Base-by-base conservation (phyloP, 306 rosid species). In the Cyamopsis tetragonoloba region DNA sequence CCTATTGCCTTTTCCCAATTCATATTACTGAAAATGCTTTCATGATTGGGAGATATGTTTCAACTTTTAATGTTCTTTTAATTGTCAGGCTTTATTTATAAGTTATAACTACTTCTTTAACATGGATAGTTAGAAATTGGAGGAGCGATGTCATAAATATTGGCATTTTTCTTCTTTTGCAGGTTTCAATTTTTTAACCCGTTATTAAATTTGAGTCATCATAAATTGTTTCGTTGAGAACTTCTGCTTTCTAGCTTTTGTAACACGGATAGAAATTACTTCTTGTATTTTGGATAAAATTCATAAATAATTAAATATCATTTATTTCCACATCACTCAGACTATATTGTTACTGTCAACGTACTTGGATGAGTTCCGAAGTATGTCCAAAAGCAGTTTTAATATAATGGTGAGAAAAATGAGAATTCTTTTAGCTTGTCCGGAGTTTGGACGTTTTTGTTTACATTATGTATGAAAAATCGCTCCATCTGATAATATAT, bases 1-100 rank as follows among this genome's bases (percentile, higher is more conserved):
- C 72, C 66, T 77, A n/a, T 63, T 48, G 28, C 56, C 56, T 51
- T 51, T 42, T 26, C 31, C 7, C 49, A 27, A 54, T 62, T 71
- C 24, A 35, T 28, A 6, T 68, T 20, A 6, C 46, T 44, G 56
- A 35, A 34, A 35, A 59, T 50, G 70, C 66, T 26, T 56, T 27
- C 7, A 7, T 26, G 38, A 15, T 34, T 35, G 24, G 62, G 23
- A 66, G 32, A 76, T 41, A 49, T 58, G 18, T 30, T 69, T 23
- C 18, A 3, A 10, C 48, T 30, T 69, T 23, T 23, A 3, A 10
- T 56, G 46, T 18, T 55, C 44, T 19, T 58, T 63, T 28, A 30
- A 3, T 64, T 64, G 24, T 23, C 28, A 37, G 39, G 10, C 14
- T 54, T 18, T 26, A 17, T 71, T 47, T 48, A 18, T n/a, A 38